Evolutionary conservation across 441 rosid genomes (phyloP).

Genomic region (Jatropha multifida): DNA sequence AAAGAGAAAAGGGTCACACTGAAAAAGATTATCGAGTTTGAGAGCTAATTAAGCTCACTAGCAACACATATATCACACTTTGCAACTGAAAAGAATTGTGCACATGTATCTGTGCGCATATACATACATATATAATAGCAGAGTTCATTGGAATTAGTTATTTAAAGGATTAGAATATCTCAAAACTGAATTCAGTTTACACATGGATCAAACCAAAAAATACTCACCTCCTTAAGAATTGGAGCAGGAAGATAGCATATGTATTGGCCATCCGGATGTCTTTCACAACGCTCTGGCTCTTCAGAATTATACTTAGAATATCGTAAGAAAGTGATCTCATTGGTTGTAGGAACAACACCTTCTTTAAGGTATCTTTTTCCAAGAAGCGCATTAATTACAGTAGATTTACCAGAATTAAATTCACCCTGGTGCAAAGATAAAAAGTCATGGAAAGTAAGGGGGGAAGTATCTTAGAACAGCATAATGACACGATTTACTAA

Average conservation of each 20-base stretch:
- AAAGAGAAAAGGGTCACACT: background rate
- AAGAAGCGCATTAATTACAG: slow-evolving; percentile 94
- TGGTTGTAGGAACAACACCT: slow-evolving; percentile 94
- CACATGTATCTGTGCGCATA: background rate
- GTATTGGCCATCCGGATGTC: slow-evolving; percentile 88
- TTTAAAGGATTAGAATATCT: background rate
- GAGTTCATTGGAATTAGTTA: background rate
- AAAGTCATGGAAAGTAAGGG: slow-evolving; percentile 12
- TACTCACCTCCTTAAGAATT: slow-evolving; percentile 84
- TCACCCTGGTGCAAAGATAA: slow-evolving; percentile 64
- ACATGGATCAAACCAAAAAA: slow-evolving; percentile 19
- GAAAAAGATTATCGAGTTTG: background rate
- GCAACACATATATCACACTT: background rate
- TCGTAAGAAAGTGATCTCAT: slow-evolving; percentile 82
- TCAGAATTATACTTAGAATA: slow-evolving; percentile 60
- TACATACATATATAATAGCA: background rate
- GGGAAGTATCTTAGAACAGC: slow-evolving; percentile 12
- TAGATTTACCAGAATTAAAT: slow-evolving; percentile 93
- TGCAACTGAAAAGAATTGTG: background rate
- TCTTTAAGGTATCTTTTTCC: slow-evolving; percentile 88
- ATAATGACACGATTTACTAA: slow-evolving; percentile 13
- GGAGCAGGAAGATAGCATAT: slow-evolving; percentile 87
- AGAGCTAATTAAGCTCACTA: background rate
- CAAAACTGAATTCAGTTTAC: slow-evolving; percentile 14
- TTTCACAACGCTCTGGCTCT: slow-evolving; percentile 76